phyloP scores from a whole-genome alignment of 331 rosid genomes.

The Phaseolus coccineus region DNA sequence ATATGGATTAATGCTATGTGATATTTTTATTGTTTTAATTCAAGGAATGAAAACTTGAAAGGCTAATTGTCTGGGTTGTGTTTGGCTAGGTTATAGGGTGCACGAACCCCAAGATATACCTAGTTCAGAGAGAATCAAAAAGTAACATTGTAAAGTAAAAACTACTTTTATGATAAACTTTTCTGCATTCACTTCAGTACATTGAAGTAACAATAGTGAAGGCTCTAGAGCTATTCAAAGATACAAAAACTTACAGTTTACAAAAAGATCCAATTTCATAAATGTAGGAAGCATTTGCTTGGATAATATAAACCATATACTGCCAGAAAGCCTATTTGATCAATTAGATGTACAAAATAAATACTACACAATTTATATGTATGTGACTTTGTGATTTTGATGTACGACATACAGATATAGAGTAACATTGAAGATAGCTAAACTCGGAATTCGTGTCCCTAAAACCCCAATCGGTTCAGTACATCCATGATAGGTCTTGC shows the following conservation, averaged over 20 bases:
- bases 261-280: constrained; percentile 10
- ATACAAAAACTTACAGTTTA: background rate
- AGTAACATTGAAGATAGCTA: constrained; percentile 32
- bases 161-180: background rate
- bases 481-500: constrained; percentile 92
- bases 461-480: constrained; percentile 48
- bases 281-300: constrained; percentile 17
- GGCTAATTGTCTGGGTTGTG: background rate
- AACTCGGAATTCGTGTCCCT: background rate
- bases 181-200: background rate
- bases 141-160: background rate
- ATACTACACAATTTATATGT: constrained; percentile 16
- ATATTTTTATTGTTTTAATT: background rate
- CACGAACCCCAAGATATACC: background rate
- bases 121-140: background rate
- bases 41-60: background rate
- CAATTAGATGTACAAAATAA: constrained; percentile 32
- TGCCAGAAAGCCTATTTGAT: constrained; percentile 23
- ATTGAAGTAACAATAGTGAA: background rate
- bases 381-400: background rate
- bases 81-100: too few species aligned
- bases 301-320: constrained; percentile 11
- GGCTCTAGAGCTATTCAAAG: background rate
- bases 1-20: too few species aligned
- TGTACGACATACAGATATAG: constrained; percentile 22